Evolutionary conservation across 495 filamentous ascomycete species (phyloP), one percentile per base, ranked within the genome.

Genomic region (Penicillium macrosclerotiorum): DNA sequence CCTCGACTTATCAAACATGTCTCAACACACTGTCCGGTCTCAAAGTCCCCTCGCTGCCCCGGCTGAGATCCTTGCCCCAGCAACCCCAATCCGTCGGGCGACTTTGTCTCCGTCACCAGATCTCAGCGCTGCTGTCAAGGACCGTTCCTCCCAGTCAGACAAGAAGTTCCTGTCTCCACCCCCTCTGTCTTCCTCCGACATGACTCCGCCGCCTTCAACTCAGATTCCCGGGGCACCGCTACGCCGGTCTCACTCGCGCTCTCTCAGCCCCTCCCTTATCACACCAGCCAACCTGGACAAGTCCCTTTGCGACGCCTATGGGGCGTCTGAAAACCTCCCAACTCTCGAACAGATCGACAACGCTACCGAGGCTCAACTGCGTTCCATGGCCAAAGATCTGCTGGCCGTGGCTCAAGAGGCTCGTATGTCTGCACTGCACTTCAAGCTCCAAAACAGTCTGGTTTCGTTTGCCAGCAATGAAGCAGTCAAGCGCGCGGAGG

Each of bases 401-500:
- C 62, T 77, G 20, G 57, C 62, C 8, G 66, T 77, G 5, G 65
- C 82, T 5, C 70, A 77, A 36, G 83, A 87, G 48, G 76, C 81
- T 41, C 87, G 89, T 37, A 88, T 89, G 75, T 85, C 86, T 34
- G 84, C 88, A 1, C 84, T 94, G 18, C 93, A 98, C 60, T 85
- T 94, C 72, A 95, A 93, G 58, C 69, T 98, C 36, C 92, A 96
- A 61, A 89, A 93, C 58, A 89, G 83, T 55, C 76, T 98, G 49
- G 78, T 96, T 17, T 83, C 76, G 37, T 88, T 97, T 39, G 88
- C 94, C 56, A 92, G 86, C 31, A 80, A 84, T 22, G 91, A 95
- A 63, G 85, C 90, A 18, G 77, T 87, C 4, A 91, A 94, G 63
- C 81, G 90, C 27, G 89, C 91, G 46, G 87, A 83, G 26, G 93